Conservation (phyloP, 2,329 filamentous ascomycete genomes). For the Colletotrichum simmondsii region DNA sequence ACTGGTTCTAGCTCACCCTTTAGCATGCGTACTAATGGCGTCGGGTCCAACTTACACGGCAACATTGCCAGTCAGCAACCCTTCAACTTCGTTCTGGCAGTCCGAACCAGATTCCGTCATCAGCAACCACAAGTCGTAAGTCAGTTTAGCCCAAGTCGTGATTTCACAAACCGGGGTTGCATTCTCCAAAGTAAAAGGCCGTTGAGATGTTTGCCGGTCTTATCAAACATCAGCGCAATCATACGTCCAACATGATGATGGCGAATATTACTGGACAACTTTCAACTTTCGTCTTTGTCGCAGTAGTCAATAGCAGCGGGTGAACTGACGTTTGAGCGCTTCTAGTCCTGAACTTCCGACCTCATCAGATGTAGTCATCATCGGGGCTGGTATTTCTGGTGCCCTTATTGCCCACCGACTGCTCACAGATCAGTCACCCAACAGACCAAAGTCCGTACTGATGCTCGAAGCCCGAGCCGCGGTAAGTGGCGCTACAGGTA, state of each 20-base stretch:
- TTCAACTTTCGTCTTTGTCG: neutral
- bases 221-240: neutral
- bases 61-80: neutral
- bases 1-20: too few relatives aligned
- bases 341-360: accelerated
- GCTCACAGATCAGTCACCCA: neutral
- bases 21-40: neutral
- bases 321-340: neutral
- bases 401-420: neutral
- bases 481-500: neutral
- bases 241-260: neutral
- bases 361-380: neutral
- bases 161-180: neutral
- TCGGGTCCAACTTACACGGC: neutral
- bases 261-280: neutral
- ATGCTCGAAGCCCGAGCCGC: neutral
- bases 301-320: neutral
- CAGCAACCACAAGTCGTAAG: neutral
- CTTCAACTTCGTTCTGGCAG: neutral
- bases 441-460: neutral
- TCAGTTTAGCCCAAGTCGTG: too few relatives aligned
- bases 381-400: neutral
- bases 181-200: neutral
- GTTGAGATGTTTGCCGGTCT: neutral
- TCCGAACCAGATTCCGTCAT: neutral